phyloP scores from a whole-genome alignment of 2,329 filamentous ascomycete genomes.

The Leptographium wingfieldii region DNA sequence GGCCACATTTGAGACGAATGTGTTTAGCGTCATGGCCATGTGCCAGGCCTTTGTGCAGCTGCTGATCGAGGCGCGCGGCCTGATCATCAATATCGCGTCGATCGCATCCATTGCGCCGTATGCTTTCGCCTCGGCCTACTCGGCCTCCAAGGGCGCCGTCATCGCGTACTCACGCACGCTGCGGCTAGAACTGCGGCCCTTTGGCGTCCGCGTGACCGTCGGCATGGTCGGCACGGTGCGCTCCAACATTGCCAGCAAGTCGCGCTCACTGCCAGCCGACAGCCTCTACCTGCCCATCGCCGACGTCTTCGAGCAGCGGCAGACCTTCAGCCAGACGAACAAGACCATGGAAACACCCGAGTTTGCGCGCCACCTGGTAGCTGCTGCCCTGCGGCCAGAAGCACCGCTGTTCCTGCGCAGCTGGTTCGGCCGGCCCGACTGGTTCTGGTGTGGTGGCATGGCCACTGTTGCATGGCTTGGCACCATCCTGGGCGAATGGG shows the following conservation, averaged over 20 bases:
- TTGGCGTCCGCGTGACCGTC: conserved; percentile 44
- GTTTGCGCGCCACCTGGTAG: conserved; percentile 31
- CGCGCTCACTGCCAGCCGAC: conserved; percentile 26
- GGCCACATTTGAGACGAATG: conserved; percentile 42
- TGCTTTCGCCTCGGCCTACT: conserved; percentile 40
- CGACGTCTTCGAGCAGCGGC: conserved; percentile 32
- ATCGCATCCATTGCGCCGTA: conserved; percentile 37
- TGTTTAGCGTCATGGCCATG: conserved; percentile 45
- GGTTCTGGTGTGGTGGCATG: conserved; percentile 28
- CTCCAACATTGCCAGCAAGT: conserved; percentile 34
- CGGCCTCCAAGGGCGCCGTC: conserved; percentile 42
- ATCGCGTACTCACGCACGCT: conserved; percentile 39
- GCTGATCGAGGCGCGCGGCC: conserved; percentile 35
- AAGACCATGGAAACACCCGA: conserved; percentile 29
- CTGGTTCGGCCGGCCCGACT: conserved; percentile 29
- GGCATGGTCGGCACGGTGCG: conserved; percentile 41
- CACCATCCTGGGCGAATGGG: conserved; percentile 24
- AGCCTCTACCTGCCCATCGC: conserved; percentile 35
- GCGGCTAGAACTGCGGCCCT: conserved; percentile 39
- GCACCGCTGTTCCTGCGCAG: conserved; percentile 18
- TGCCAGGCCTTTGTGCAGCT: conserved; percentile 35
- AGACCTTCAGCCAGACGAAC: conserved; percentile 36
- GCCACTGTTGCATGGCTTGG: conserved; percentile 18
- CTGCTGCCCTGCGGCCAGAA: conserved; percentile 26
- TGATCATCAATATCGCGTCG: conserved; percentile 44